These are phyloP conservation scores for Maudiozyma barnettii DNA, from an alignment of 805 yeast genomes.

Conservation along the genomic window DNA sequence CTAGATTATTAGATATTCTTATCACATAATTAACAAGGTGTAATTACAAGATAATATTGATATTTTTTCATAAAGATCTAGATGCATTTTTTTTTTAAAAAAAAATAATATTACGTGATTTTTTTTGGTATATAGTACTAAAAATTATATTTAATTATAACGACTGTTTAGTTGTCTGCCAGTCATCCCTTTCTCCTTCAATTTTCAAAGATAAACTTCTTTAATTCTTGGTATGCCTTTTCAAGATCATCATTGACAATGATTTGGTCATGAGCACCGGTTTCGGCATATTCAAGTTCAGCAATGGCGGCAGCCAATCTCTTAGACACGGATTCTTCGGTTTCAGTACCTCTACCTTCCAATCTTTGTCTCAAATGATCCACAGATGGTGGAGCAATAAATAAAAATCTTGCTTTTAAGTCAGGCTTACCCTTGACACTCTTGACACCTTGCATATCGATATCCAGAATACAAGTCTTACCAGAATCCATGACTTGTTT, in stretches of 20 bases:
- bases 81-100: too few relatives aligned
- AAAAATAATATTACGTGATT: too few relatives aligned
- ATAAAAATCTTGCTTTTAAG: conserved; percentile 76
- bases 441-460: conserved; percentile 98
- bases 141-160: too few relatives aligned
- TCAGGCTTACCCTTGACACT: conserved; percentile 67
- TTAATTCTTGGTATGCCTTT: conserved; percentile 74
- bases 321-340: conserved; percentile 71
- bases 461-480: conserved; percentile 82
- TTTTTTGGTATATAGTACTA: too few relatives aligned
- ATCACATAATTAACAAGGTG: too few relatives aligned
- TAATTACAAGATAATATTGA: too few relatives aligned
- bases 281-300: conserved; percentile 79
- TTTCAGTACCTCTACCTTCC: conserved; percentile 89
- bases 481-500: conserved; percentile 47
- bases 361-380: conserved; percentile 70
- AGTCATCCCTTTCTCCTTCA: not conserved
- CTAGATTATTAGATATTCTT: too few relatives aligned
- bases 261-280: conserved; percentile 86
- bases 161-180: too few relatives aligned
- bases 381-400: conserved; percentile 86
- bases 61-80: too few relatives aligned
- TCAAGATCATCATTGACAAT: conserved; percentile 90
- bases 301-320: conserved; percentile 80
- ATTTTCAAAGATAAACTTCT: conserved; percentile 55